Base-by-base conservation (phyloP, 2,329 filamentous ascomycete genomes). In the Albophoma yamanashiensis region DNA sequence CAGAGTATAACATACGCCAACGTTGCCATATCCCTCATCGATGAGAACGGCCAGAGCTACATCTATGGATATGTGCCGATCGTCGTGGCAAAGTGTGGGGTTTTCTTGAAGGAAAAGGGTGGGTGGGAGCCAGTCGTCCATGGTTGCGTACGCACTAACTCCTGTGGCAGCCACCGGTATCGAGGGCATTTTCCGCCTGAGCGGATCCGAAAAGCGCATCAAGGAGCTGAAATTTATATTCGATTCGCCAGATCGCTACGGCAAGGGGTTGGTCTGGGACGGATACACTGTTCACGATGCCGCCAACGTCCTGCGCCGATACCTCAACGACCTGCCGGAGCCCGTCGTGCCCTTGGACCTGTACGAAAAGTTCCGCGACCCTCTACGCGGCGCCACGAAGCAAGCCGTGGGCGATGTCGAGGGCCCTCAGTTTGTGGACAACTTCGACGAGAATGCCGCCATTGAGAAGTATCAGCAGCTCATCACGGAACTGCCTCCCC, bases 31-130 rank as follows among this genome's bases (percentile, higher is more conserved):
- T 97, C 93, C 27, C 83, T 99, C 36, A 89, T 94, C 65, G 92
- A 97, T 71, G 91, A 93, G 65, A 84, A 94, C 65, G 93, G 93
- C 39, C 86, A 94, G 73, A 96, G 91, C 76, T 97, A 96, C 74
- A 97, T 97, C 59, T 99, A 97, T 73, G 94, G 94, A 69, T 97
- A 97, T 70, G 93, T 99, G 9, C 94, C 94, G 22, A 97, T 99
- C 65, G 93, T 99, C 52, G 93, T 99, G 59, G 94, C 94, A 42
- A 99, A 99, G 74, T 97, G 94, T 73, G 94, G 94, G 63, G 92
- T 99, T 4, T 99, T 92, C 67, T 74, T 99, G 65, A 99, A 99
- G 75, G 94, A 99, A 74, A 97, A 96, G 84, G 94, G 94, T 97
- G 25, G 31, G 57, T 58, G 47, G 39, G 39, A 39, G 36, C n/a